These are phyloP conservation scores for Globisporangium cylindrosporum DNA, from an alignment of 352 stramenopile species.

Conservation along the genomic window DNA sequence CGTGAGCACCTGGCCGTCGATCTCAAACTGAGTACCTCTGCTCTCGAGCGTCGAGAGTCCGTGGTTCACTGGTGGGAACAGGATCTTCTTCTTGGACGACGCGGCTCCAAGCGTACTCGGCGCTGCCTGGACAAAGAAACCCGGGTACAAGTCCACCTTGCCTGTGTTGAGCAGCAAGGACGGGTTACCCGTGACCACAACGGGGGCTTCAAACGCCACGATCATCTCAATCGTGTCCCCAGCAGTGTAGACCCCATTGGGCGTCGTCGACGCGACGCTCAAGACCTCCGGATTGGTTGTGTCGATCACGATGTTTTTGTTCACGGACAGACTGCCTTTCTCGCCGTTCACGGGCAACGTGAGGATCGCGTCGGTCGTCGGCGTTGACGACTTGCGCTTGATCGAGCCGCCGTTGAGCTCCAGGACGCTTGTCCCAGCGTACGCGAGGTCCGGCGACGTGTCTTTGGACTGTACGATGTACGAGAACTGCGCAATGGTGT, in stretches of 20 bases:
- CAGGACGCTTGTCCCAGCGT: constrained; percentile 41
- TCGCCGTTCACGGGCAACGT: constrained; percentile 53
- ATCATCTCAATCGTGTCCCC: constrained; percentile 57
- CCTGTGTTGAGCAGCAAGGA: constrained; percentile 46
- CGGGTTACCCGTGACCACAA: constrained; percentile 53
- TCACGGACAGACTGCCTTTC: constrained; percentile 57
- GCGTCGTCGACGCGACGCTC: constrained; percentile 29
- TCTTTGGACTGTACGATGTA: constrained; percentile 77
- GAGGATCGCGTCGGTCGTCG: constrained; percentile 46
- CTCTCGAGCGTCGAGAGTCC: constrained; percentile 36
- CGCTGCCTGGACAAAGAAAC: constrained; percentile 41
- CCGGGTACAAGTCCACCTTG: constrained; percentile 54
- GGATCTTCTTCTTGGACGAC: constrained; percentile 27
- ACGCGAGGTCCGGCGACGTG: constrained; percentile 64
- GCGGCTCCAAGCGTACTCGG: constrained; percentile 17
- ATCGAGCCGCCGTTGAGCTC: constrained; percentile 60
- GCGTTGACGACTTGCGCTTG: constrained; percentile 44
- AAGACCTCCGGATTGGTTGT: constrained; percentile 49
- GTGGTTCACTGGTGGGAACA: constrained; percentile 52
- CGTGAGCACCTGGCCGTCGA: constrained; percentile 48
- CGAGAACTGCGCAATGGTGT: constrained; percentile 50
- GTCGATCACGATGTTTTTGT: constrained; percentile 75
- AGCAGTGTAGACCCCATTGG: constrained; percentile 52
- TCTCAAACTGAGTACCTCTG: constrained; percentile 52
- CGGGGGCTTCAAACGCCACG: constrained; percentile 52